Conservation (phyloP, 108 stramenopile genomes). For the Mayamaea pseudoterrestris region DNA sequence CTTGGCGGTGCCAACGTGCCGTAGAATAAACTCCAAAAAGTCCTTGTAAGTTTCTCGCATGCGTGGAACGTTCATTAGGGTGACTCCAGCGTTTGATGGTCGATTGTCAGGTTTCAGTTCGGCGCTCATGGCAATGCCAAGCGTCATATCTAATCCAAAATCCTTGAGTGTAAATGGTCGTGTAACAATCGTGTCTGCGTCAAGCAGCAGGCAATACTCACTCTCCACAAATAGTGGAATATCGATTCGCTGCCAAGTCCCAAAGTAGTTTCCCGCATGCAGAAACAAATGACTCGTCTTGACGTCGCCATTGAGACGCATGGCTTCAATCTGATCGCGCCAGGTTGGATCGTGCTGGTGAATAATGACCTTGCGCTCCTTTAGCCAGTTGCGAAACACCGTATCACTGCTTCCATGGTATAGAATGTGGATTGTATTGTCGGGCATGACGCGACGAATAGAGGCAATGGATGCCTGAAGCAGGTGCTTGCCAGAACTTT, state of each 20-base stretch:
- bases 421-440: conserved; percentile 7
- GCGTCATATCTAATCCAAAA: conserved; percentile 9
- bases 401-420: conserved; percentile 9
- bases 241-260: conserved; percentile 10
- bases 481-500: background rate
- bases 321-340: conserved; percentile 3
- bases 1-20: background rate
- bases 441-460: conserved; percentile 2
- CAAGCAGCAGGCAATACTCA: conserved; percentile 9
- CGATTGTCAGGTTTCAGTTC: background rate
- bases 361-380: conserved; percentile 3
- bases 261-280: conserved; percentile 9
- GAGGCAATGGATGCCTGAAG: conserved; percentile 5
- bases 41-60: conserved; percentile 1
- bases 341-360: conserved; percentile 2
- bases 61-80: conserved; percentile 6
- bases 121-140: conserved; percentile 6
- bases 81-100: conserved; percentile 6
- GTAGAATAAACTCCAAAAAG: conserved; percentile 2
- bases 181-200: conserved; percentile 6
- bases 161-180: conserved; percentile 8
- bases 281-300: conserved; percentile 5
- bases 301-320: conserved; percentile 5
- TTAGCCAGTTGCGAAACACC: conserved; percentile 6
- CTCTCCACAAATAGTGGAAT: conserved; percentile 5